These are phyloP conservation scores for Fusarium veterinarium DNA, from an alignment of 2,329 filamentous ascomycete species.

Conservation along the genomic window DNA sequence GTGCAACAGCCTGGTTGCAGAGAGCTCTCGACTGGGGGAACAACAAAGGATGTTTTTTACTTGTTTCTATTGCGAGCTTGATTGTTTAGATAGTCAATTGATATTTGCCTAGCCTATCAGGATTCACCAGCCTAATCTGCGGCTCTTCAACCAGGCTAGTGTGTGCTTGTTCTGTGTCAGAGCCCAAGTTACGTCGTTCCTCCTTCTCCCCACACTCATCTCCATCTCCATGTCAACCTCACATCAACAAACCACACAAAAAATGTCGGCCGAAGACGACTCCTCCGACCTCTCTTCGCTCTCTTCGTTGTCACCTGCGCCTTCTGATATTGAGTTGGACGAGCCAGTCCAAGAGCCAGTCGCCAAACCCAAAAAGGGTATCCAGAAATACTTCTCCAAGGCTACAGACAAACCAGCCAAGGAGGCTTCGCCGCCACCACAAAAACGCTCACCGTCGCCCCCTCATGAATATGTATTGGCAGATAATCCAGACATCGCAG, in stretches of 20 bases:
- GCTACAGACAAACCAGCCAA: constrained; percentile 63
- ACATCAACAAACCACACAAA: constrained; percentile 46
- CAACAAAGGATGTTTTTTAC: constrained; percentile 20
- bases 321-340: constrained; percentile 63
- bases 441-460: constrained; percentile 87
- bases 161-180: constrained; percentile 46
- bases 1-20: background rate
- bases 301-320: constrained; percentile 60
- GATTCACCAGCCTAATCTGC: constrained; percentile 47
- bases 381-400: constrained; percentile 76
- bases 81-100: constrained; percentile 37
- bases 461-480: constrained; percentile 90
- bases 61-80: constrained; percentile 28
- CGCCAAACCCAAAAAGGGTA: constrained; percentile 65
- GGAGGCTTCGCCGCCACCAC: constrained; percentile 72
- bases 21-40: background rate
- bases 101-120: constrained; percentile 48
- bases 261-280: constrained; percentile 70
- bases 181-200: constrained; percentile 47
- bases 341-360: constrained; percentile 52
- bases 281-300: constrained; percentile 73
- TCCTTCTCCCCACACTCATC: constrained; percentile 49
- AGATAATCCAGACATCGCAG: constrained; percentile 91
- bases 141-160: constrained; percentile 47
- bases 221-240: constrained; percentile 42